Conservation (phyloP, 179 eudicot genomes). For the Drosera spatulata region DNA sequence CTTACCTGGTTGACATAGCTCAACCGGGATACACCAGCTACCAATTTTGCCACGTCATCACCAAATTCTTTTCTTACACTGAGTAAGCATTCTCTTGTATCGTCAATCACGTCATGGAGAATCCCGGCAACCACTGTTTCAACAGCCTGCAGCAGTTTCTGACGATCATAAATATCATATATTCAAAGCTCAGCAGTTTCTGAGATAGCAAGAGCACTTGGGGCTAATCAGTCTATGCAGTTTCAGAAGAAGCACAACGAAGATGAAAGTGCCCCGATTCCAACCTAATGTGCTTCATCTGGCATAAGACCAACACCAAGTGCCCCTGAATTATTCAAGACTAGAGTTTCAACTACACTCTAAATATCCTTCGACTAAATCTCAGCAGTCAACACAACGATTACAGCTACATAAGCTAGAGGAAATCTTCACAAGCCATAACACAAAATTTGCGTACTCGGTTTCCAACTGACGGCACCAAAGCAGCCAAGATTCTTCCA, state of each 20-base stretch:
- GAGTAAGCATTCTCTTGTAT: slow-evolving; percentile 51
- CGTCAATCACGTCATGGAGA: slow-evolving; percentile 92
- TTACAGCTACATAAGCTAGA: too few relatives aligned
- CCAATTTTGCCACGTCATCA: slow-evolving; percentile 70
- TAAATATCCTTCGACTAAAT: too few relatives aligned
- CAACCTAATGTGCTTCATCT: background rate
- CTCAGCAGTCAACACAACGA: too few relatives aligned
- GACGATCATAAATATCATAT: background rate
- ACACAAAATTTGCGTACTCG: slow-evolving; percentile 31
- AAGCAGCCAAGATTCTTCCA: slow-evolving; percentile 63
- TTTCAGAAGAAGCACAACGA: background rate
- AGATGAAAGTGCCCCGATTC: background rate
- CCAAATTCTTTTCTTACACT: slow-evolving; percentile 60
- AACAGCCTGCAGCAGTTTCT: slow-evolving; percentile 50
- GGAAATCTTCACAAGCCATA: too few relatives aligned
- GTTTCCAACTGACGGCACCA: slow-evolving; percentile 72
- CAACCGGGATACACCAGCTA: slow-evolving; percentile 91
- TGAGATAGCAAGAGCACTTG: background rate
- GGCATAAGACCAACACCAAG: background rate
- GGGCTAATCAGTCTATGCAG: too few relatives aligned
- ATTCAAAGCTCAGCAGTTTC: background rate
- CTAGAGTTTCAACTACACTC: too few relatives aligned
- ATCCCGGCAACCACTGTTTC: slow-evolving; percentile 92
- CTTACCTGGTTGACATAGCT: slow-evolving; percentile 89
- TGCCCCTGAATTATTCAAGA: too few relatives aligned